Conservation (phyloP, 495 filamentous ascomycete species). For the Annulohypoxylon stygium region DNA sequence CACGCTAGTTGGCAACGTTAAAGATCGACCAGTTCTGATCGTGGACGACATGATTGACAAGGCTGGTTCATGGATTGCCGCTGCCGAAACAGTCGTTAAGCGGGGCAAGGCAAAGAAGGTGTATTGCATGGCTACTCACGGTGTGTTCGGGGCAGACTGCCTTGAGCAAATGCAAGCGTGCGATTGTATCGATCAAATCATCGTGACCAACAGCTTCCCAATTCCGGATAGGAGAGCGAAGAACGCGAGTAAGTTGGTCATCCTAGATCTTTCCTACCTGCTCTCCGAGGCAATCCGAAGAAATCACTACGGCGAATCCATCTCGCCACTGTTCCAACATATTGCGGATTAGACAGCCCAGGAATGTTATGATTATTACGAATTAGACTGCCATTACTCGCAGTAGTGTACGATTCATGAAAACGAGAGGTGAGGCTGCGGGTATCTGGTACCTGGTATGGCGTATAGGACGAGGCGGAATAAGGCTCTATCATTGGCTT, state of each 20-base stretch:
- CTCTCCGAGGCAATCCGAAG: slow-evolving; percentile 92
- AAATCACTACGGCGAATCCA: slow-evolving; percentile 92
- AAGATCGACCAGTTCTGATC: slow-evolving; percentile 86
- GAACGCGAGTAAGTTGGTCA: slow-evolving; percentile 83
- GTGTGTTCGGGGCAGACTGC: slow-evolving; percentile 89
- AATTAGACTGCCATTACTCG: slow-evolving; percentile 43
- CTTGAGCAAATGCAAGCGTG: slow-evolving; percentile 92
- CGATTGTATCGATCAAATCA: slow-evolving; percentile 90
- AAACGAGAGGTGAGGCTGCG: slow-evolving; percentile 41
- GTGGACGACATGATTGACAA: slow-evolving; percentile 99
- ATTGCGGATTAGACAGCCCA: slow-evolving; percentile 64
- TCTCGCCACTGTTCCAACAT: slow-evolving; percentile 86
- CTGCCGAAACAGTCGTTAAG: slow-evolving; percentile 97
- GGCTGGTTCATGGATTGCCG: slow-evolving; percentile 95
- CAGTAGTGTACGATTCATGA: slow-evolving; percentile 44
- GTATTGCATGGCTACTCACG: slow-evolving; percentile 97
- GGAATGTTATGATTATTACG: slow-evolving; percentile 41
- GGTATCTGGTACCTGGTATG: slow-evolving; percentile 45
- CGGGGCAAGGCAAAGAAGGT: slow-evolving; percentile 91
- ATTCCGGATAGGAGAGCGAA: slow-evolving; percentile 78
- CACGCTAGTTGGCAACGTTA: slow-evolving; percentile 94
- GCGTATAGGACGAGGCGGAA: slow-evolving; percentile 43
- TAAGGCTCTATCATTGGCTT: slow-evolving; percentile 24
- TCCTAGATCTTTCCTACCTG: slow-evolving; percentile 88
- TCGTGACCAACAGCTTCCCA: slow-evolving; percentile 97